Percentiles rank a stretch among this genome's conserved stretches.
phyloP scores from a whole-genome alignment of 306 rosid species.

The Vachellia collinsii region DNA sequence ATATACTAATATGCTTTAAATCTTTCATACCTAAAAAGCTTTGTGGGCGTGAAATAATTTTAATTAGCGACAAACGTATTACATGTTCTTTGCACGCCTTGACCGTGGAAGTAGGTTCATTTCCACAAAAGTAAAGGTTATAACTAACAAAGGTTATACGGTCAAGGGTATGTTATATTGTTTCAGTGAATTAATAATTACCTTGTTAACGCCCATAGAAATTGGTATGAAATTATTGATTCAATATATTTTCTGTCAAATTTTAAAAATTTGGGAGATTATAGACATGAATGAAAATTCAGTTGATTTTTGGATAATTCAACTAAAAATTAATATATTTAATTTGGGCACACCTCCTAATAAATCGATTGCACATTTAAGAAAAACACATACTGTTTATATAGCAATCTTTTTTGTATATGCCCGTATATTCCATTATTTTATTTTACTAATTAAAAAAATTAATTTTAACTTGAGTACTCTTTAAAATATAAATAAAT shows the following conservation, averaged over 20 bases:
- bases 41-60: not conserved
- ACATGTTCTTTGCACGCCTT: not conserved
- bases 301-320: not conserved
- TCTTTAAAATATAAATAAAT: not conserved
- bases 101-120: not conserved
- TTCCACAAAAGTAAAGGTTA: not conserved
- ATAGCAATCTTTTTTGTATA: no score
- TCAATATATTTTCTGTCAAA: not conserved
- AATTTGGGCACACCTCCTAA: not conserved
- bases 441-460: not conserved
- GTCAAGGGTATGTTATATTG: not conserved
- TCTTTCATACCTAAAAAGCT: not conserved
- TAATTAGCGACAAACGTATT: not conserved
- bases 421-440: not conserved
- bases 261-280: not conserved
- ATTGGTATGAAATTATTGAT: not conserved
- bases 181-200: no score
- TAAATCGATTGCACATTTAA: no score
- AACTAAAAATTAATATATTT: not conserved
- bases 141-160: not conserved
- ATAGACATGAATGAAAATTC: not conserved
- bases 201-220: not conserved
- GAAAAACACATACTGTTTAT: no score
- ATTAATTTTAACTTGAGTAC: not conserved
- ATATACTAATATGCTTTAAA: not conserved